phyloP scores from a whole-genome alignment of 2,329 filamentous ascomycete species.

The Rutstroemia sp. region DNA sequence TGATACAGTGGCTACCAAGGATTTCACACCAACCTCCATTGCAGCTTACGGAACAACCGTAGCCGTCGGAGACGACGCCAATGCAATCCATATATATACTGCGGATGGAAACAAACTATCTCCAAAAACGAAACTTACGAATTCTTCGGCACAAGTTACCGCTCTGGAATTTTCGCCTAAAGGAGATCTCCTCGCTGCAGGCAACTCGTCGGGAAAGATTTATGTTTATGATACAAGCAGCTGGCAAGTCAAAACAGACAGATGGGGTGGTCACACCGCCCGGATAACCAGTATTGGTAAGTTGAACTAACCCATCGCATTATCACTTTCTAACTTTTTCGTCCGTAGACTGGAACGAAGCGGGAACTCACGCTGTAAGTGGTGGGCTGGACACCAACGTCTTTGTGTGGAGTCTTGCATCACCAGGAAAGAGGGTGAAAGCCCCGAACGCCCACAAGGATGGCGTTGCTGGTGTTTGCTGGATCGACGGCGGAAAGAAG shows the following conservation, averaged over 20 bases:
- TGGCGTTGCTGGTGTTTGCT: constrained; percentile 81
- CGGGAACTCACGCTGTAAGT: constrained; percentile 71
- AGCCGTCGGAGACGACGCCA: constrained; percentile 70
- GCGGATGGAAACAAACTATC: constrained; percentile 50
- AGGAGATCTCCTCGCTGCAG: constrained; percentile 72
- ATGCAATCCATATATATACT: constrained; percentile 68
- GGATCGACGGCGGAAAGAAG: constrained; percentile 59
- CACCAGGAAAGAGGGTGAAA: constrained; percentile 79
- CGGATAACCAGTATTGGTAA: constrained; percentile 51
- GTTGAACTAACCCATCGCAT: background rate
- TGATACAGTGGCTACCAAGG: constrained; percentile 48
- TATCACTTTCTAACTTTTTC: background rate
- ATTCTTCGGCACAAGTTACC: constrained; percentile 66
- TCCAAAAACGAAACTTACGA: constrained; percentile 42
- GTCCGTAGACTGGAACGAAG: constrained; percentile 60
- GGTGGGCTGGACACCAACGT: constrained; percentile 87
- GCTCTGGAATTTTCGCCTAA: constrained; percentile 75
- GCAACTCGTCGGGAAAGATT: constrained; percentile 81
- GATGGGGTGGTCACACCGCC: constrained; percentile 66
- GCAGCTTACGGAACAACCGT: constrained; percentile 61
- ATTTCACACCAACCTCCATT: constrained; percentile 62
- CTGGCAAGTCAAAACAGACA: constrained; percentile 71
- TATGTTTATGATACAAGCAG: constrained; percentile 62
- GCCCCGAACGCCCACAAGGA: constrained; percentile 90
- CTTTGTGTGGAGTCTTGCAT: constrained; percentile 80